Percentiles rank a stretch among this genome's conserved stretches.
These are phyloP conservation scores for Penicillium chermesinum DNA, from an alignment of 495 filamentous ascomycete species.

Conservation along the genomic window DNA sequence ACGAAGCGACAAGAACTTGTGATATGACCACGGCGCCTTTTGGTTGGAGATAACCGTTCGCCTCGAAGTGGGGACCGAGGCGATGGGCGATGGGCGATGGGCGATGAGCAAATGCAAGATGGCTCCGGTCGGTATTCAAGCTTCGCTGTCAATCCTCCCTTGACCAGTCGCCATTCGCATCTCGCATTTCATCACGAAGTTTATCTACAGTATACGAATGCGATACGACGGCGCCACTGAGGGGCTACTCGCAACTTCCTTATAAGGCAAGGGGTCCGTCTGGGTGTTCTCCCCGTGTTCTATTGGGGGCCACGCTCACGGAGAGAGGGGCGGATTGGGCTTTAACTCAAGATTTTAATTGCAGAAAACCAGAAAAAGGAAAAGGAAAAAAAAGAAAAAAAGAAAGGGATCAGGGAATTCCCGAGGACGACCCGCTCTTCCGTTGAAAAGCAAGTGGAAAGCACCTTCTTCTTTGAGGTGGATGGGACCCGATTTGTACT, in stretches of 20 bases:
- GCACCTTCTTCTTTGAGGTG: conserved; percentile 27
- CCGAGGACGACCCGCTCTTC: neutral
- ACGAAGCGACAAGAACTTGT: conserved; percentile 8
- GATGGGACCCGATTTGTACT: conserved; percentile 3
- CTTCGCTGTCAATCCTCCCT: too few species aligned
- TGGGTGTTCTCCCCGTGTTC: neutral
- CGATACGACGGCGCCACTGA: conserved; percentile 10
- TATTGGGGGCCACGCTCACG: neutral
- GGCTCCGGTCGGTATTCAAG: too few species aligned
- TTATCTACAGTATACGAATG: conserved; percentile 2
- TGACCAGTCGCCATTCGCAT: neutral
- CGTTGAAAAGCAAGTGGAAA: conserved; percentile 6
- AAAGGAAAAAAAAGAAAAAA: neutral
- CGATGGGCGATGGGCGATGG: neutral
- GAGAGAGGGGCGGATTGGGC: neutral
- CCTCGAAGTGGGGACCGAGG: neutral
- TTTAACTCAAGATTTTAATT: neutral
- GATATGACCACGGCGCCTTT: neutral
- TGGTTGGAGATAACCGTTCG: conserved; percentile 12
- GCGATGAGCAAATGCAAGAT: too few species aligned
- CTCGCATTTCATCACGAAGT: neutral
- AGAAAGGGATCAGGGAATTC: neutral
- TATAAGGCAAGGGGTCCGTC: conserved; percentile 3
- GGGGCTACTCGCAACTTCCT: conserved; percentile 1
- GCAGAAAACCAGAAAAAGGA: neutral